A percentile compares a stretch with the other conserved stretches of the same genome.
Evolutionary conservation across 2,329 filamentous ascomycete genomes (phyloP).

Genomic region (Epichloe typhina): DNA sequence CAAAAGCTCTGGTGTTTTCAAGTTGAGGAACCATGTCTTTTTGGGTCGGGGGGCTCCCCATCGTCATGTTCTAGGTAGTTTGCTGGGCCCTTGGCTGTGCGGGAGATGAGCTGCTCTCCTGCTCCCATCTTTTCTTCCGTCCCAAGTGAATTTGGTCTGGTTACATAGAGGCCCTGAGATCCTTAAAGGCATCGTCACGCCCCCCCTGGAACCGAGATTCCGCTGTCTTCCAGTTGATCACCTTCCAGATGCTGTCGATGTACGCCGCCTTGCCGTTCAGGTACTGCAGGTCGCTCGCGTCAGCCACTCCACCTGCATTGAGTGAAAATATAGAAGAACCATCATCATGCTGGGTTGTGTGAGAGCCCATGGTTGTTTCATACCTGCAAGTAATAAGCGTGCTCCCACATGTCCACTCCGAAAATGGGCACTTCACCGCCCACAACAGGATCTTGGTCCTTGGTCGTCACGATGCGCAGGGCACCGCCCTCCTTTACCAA

Average conservation of each 20-base stretch:
- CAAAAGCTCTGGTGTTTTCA: too few relatives aligned
- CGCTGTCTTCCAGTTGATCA: conserved; percentile 64
- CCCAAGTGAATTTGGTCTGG: too few relatives aligned
- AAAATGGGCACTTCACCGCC: conserved; percentile 53
- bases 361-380: conserved; percentile 6
- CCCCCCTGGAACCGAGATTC: conserved; percentile 48
- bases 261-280: conserved; percentile 65
- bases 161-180: conserved; percentile 29
- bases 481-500: conserved; percentile 51
- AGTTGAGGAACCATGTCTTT: too few relatives aligned
- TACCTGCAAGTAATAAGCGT: conserved; percentile 78
- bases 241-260: conserved; percentile 62
- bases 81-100: too few relatives aligned
- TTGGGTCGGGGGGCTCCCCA: too few relatives aligned
- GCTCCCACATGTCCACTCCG: conserved; percentile 86
- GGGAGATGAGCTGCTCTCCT: too few relatives aligned
- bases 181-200: conserved; percentile 32
- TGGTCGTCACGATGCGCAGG: conserved; percentile 65
- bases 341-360: too few relatives aligned
- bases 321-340: neutral
- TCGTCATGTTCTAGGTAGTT: too few relatives aligned
- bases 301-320: neutral
- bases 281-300: conserved; percentile 40
- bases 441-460: conserved; percentile 71
- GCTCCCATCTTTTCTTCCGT: too few relatives aligned